Evolutionary conservation across 805 yeast genomes (phyloP), one percentile per base, ranked within the genome.

Genomic region (Kregervanrija delftensis): DNA sequence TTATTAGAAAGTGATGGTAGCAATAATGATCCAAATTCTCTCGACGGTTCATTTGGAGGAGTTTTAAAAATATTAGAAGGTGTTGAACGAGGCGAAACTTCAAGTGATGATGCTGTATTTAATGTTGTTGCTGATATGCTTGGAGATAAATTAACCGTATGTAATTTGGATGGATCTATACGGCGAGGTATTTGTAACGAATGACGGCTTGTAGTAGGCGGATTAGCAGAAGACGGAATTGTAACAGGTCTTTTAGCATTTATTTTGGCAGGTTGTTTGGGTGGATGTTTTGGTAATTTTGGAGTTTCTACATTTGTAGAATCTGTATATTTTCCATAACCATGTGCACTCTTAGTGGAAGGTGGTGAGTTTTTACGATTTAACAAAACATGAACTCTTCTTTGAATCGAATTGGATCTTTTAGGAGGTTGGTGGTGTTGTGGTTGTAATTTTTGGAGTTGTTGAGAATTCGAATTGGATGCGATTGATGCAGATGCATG

Each of bases 271-370:
- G 30, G 31, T 6, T 37, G 28, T 15, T 11, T 37, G 50, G 33
- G 38, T 37, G 11, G 41, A 5, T 16, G 30, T 11, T 34, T 37
- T 30, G 30, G 35, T 10, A 9, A 33, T 17, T 8, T 13, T 35
- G 13, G 15, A 12, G 38, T 14, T 45, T 12, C 11, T 12, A n/a
- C 34, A 28, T 31, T 37, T 8, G 51, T 50, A 11, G 40, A 31
- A 40, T 73, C 82, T 0, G 90, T 80, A 57, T 74, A 86, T 58
- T 78, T 77, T 8, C 96, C 96, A 61, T 89, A 88, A 0, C 96
- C 96, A 5, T 71, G 62, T 0, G 96, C 96, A 0, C 91, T 80
- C 53, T 76, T 81, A 13, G 65, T 58, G 0, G 74, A 65, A 3
- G 75, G 74, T 11, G 76, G 74, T 4, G 74, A 65, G 42, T 62